Evolutionary conservation across 192 early-diverging fungal genomes (phyloP).

Genomic region (Linderina pennispora): DNA sequence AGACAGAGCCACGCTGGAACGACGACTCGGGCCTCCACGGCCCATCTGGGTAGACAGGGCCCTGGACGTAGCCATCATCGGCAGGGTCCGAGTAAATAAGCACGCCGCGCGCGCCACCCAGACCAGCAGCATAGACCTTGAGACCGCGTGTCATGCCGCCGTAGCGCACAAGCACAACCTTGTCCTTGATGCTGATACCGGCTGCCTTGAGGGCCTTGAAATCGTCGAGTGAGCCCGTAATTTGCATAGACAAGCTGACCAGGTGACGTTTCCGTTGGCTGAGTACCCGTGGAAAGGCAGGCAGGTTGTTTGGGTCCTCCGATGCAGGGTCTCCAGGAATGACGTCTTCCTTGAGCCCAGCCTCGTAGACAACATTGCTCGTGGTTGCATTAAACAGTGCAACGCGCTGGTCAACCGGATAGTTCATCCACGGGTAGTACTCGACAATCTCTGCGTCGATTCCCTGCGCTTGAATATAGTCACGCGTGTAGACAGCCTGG

Average conservation of each 20-base stretch:
- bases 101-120: conserved; percentile 47
- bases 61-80: conserved; percentile 52
- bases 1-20: conserved; percentile 52
- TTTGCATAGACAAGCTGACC: conserved; percentile 57
- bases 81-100: conserved; percentile 59
- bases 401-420: conserved; percentile 47
- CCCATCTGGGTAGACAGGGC: conserved; percentile 50
- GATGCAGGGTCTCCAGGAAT: conserved; percentile 55
- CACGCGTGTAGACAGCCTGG: conserved; percentile 48
- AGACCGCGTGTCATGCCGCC: conserved; percentile 48
- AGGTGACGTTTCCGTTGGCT: conserved; percentile 53
- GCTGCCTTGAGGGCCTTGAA: conserved; percentile 35
- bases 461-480: conserved; percentile 43
- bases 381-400: conserved; percentile 44
- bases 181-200: conserved; percentile 39
- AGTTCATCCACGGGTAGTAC: conserved; percentile 52
- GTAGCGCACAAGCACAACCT: conserved; percentile 52
- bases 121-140: conserved; percentile 51
- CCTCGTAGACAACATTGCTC: conserved; percentile 43
- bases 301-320: conserved; percentile 48
- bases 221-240: conserved; percentile 53
- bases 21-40: conserved; percentile 55
- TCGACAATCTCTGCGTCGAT: conserved; percentile 50
- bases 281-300: conserved; percentile 60
- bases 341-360: conserved; percentile 48